phyloP scores from a whole-genome alignment of 257 asterid genomes.

The Leptodermis oblonga region DNA sequence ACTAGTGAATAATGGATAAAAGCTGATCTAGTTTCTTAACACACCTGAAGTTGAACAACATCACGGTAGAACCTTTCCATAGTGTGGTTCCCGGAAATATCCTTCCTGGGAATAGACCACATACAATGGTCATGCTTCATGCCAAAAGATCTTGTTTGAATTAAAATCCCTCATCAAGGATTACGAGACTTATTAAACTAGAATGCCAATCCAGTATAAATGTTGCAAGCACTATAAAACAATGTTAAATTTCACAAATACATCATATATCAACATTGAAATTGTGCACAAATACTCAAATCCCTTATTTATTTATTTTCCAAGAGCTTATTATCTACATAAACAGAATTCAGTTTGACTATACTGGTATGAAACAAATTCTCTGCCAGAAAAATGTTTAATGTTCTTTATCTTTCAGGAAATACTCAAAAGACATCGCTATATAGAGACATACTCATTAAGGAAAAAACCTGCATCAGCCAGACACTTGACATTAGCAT shows the following conservation, averaged over 20 bases:
- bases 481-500: constrained; percentile 75
- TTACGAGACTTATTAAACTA: neutral
- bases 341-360: neutral
- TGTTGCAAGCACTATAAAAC: neutral
- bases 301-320: no score
- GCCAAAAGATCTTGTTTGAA: neutral
- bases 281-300: no score
- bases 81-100: constrained; percentile 55
- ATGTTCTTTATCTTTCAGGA: neutral
- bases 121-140: constrained; percentile 11
- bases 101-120: constrained; percentile 58
- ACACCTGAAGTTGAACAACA: constrained; percentile 83
- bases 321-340: no score
- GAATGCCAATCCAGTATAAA: neutral
- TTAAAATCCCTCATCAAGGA: neutral
- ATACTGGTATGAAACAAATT: neutral
- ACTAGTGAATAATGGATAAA: constrained; percentile 1
- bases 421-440: no score
- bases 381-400: neutral
- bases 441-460: constrained; percentile 56
- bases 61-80: constrained; percentile 66
- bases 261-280: no score
- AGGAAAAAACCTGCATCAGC: constrained; percentile 92
- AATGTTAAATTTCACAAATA: neutral
- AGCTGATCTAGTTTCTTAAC: constrained; percentile 21